Evolutionary conservation across 352 stramenopile species (phyloP).

Genomic region (Elongisporangium anandrum): DNA sequence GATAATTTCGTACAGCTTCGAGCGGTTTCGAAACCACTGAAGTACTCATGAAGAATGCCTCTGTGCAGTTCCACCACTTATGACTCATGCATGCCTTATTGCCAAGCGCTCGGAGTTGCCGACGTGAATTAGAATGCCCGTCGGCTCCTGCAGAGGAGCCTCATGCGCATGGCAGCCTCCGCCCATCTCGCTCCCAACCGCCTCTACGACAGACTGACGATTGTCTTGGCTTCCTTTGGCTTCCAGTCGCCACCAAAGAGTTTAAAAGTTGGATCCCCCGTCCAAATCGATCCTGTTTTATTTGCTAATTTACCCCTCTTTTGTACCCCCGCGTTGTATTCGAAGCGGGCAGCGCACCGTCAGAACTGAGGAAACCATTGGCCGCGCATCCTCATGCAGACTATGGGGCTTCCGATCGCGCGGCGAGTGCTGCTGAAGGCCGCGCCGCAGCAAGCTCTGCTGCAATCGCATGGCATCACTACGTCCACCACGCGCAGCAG

Average conservation of each 20-base stretch:
- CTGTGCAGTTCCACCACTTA: too few relatives aligned
- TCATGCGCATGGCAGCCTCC: neutral
- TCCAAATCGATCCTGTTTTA: neutral
- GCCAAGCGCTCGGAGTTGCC: too few relatives aligned
- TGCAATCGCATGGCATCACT: neutral
- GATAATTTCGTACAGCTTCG: too few relatives aligned
- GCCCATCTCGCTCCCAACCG: neutral
- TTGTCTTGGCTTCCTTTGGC: too few relatives aligned
- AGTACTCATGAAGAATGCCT: too few relatives aligned
- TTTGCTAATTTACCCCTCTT: too few relatives aligned
- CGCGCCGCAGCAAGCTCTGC: neutral
- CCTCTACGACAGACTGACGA: neutral
- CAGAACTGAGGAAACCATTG: neutral
- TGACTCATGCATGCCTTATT: too few relatives aligned
- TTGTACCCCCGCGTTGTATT: neutral
- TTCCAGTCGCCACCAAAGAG: too few relatives aligned
- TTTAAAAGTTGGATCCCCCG: neutral
- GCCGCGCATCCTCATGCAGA: neutral
- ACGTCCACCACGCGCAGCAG: conserved; percentile 9
- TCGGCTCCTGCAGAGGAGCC: too few relatives aligned
- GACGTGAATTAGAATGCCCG: too few relatives aligned
- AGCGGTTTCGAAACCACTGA: too few relatives aligned
- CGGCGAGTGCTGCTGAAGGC: neutral
- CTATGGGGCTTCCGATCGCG: neutral
- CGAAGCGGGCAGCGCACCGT: neutral